These are phyloP conservation scores for Rhodotorula mucilaginosa DNA, from an alignment of 1,284 basidiomycete genomes.

Conservation along the genomic window DNA sequence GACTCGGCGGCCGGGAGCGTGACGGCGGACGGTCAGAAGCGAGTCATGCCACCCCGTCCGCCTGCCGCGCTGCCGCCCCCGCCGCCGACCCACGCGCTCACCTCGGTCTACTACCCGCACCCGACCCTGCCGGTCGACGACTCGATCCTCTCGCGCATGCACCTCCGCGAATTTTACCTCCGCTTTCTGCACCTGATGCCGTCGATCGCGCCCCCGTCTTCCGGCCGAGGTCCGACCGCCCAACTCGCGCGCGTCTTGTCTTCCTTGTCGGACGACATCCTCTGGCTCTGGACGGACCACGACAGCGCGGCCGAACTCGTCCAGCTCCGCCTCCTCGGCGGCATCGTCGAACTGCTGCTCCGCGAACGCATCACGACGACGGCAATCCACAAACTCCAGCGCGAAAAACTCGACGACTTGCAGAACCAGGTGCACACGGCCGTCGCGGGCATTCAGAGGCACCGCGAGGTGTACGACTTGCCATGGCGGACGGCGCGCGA, in stretches of 20 bases:
- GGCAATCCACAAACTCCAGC: not conserved
- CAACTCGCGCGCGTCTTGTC: constrained; percentile 16
- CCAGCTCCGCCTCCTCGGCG: constrained; percentile 17
- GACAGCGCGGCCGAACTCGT: constrained; percentile 13
- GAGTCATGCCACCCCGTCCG: constrained; percentile 8
- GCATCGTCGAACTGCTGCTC: constrained; percentile 12
- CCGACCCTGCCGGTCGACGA: constrained; percentile 7
- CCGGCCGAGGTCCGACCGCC: not conserved
- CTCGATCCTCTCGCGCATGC: constrained; percentile 15
- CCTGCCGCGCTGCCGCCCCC: not conserved
- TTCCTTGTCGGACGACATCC: constrained; percentile 14
- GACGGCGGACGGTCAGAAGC: constrained; percentile 5
- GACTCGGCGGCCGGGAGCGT: not conserved
- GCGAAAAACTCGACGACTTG: constrained; percentile 6
- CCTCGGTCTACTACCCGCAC: constrained; percentile 7
- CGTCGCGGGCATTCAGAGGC: constrained; percentile 9
- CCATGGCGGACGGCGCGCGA: constrained; percentile 8
- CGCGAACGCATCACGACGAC: constrained; percentile 1
- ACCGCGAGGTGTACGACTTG: constrained; percentile 13
- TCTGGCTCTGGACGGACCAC: constrained; percentile 23
- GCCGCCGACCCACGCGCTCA: constrained; percentile 2
- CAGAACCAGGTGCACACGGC: constrained; percentile 9
- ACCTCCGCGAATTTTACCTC: constrained; percentile 29
- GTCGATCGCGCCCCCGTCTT: not conserved
- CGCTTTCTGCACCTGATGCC: constrained; percentile 22